These are phyloP conservation scores for Colletotrichum orchidophilum DNA, from an alignment of 2,329 filamentous ascomycete species.

Conservation along the genomic window DNA sequence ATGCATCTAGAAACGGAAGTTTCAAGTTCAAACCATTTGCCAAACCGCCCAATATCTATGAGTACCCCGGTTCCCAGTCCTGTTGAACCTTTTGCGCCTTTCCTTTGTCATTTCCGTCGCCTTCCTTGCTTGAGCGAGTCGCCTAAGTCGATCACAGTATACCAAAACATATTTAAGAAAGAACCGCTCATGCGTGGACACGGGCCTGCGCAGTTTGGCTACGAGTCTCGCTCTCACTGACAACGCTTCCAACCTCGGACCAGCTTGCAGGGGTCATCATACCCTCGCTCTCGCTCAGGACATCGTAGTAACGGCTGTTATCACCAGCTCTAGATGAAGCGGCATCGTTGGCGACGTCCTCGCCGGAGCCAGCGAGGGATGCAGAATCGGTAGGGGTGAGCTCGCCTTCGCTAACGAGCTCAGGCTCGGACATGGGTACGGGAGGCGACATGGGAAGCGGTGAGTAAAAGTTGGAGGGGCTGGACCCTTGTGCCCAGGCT, in stretches of 20 bases:
- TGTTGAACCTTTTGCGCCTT: conserved; percentile 28
- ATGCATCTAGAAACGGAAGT: background rate
- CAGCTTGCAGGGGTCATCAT: conserved; percentile 70
- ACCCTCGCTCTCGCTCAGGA: conserved; percentile 68
- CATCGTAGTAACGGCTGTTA: conserved; percentile 57
- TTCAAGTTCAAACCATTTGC: background rate
- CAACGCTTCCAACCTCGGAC: conserved; percentile 71
- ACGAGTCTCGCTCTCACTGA: conserved; percentile 61
- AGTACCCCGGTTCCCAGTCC: conserved; percentile 17
- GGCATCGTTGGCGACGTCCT: conserved; percentile 56
- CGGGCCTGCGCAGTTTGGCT: conserved; percentile 37
- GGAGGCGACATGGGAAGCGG: conserved; percentile 64
- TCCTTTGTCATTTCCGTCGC: background rate
- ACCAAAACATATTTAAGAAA: conserved; percentile 1
- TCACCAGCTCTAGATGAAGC: conserved; percentile 49
- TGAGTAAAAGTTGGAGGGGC: conserved; percentile 64
- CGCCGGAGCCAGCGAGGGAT: conserved; percentile 62
- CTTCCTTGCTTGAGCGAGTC: background rate
- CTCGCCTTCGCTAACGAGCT: conserved; percentile 61
- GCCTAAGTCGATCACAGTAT: background rate
- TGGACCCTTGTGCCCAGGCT: conserved; percentile 68
- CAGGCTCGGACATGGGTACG: conserved; percentile 60
- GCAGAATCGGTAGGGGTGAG: conserved; percentile 68
- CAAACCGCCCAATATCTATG: conserved; percentile 21
- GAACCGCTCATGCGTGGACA: conserved; percentile 41